Evolutionary conservation across 352 stramenopile genomes (phyloP).

Genomic region (Globisporangium irregulare): DNA sequence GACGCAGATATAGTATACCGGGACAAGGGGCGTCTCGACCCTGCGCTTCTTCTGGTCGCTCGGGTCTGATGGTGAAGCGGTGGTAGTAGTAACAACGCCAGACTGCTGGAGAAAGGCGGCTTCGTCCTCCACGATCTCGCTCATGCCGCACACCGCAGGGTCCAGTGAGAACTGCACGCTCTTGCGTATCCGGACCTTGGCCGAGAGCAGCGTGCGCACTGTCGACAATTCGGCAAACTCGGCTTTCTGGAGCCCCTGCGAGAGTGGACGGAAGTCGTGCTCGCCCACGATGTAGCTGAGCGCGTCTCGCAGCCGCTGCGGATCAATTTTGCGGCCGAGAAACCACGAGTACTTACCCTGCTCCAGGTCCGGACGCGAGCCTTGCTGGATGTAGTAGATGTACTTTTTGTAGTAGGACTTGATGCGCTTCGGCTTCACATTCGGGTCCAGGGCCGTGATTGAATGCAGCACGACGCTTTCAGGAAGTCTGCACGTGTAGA

Average conservation of each 20-base stretch:
- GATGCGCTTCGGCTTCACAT: slow-evolving; percentile 49
- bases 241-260: slow-evolving; percentile 63
- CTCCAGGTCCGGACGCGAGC: slow-evolving; percentile 60
- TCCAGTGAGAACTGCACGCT: slow-evolving; percentile 77
- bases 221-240: slow-evolving; percentile 60
- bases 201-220: slow-evolving; percentile 63
- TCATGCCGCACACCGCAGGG: slow-evolving; percentile 42
- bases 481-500: slow-evolving; percentile 27
- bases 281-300: slow-evolving; percentile 63
- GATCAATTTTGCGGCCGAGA: slow-evolving; percentile 61
- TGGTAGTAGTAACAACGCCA: background rate
- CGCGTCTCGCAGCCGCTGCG: slow-evolving; percentile 58
- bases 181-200: slow-evolving; percentile 54
- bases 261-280: slow-evolving; percentile 83
- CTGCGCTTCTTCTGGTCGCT: slow-evolving; percentile 42
- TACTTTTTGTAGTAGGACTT: slow-evolving; percentile 87
- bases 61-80: slow-evolving; percentile 5
- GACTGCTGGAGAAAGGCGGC: slow-evolving; percentile 4
- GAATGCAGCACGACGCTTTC: slow-evolving; percentile 48
- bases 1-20: slow-evolving; percentile 79
- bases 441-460: slow-evolving; percentile 30
- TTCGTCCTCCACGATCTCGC: slow-evolving; percentile 57
- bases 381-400: slow-evolving; percentile 89
- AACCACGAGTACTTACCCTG: slow-evolving; percentile 83
- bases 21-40: slow-evolving; percentile 16